phyloP scores from a whole-genome alignment of 148 eudicot genomes.

The Vaccinium darrowii region DNA sequence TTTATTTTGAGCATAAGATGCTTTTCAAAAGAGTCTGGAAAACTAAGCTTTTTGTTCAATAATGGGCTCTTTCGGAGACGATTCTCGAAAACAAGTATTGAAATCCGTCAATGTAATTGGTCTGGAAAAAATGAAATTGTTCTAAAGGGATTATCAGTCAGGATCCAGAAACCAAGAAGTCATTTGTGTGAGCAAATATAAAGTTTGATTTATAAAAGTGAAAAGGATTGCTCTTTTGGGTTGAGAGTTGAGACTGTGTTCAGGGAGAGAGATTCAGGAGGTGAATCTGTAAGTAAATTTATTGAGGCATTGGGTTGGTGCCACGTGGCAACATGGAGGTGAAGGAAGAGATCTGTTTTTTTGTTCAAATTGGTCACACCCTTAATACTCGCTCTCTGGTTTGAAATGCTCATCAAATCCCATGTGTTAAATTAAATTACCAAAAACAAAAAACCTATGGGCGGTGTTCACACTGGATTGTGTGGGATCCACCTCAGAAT shows the following conservation, averaged over 20 bases:
- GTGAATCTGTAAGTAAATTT: neutral
- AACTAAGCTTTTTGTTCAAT: too few species aligned
- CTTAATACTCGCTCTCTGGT: neutral
- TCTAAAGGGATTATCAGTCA: neutral
- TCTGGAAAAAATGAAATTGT: neutral
- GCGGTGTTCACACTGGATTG: too few species aligned
- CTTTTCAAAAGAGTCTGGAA: neutral
- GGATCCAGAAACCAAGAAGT: constrained; percentile 13
- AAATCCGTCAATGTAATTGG: constrained; percentile 5
- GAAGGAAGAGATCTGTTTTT: neutral
- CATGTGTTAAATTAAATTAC: neutral
- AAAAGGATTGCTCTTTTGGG: neutral
- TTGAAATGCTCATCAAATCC: neutral
- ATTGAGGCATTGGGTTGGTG: neutral
- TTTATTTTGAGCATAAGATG: neutral
- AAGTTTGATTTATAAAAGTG: neutral
- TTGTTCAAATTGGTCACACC: neutral
- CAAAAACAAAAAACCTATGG: too few species aligned
- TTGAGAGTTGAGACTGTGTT: neutral
- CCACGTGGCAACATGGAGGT: constrained; percentile 7
- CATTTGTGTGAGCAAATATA: neutral
- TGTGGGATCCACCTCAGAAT: too few species aligned
- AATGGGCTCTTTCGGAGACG: too few species aligned
- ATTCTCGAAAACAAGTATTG: neutral
- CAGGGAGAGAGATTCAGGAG: neutral